Evolutionary conservation across 2,329 filamentous ascomycete species (phyloP).

Genomic region (Pyricularia grisea): DNA sequence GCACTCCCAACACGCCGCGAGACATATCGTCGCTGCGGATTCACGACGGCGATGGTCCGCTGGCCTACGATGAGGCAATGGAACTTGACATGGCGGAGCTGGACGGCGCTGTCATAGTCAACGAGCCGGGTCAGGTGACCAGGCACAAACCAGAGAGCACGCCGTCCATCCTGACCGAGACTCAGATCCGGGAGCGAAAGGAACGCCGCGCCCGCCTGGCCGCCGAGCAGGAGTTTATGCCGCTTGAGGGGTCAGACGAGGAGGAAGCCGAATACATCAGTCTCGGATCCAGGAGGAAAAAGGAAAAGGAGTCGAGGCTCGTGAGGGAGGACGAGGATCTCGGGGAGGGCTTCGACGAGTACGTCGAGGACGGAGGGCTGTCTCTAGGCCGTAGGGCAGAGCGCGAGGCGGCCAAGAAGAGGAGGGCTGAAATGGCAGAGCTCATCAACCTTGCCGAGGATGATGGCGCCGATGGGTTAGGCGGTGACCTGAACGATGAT

Average conservation of each 20-base stretch:
- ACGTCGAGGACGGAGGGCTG: slow-evolving; percentile 75
- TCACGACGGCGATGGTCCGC: slow-evolving; percentile 22
- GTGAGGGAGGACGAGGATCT: slow-evolving; percentile 84
- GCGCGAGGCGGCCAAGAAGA: slow-evolving; percentile 54
- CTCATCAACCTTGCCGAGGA: slow-evolving; percentile 75
- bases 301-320: slow-evolving; percentile 64
- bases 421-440: slow-evolving; percentile 70
- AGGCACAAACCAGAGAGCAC: slow-evolving; percentile 9
- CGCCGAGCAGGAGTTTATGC: slow-evolving; percentile 56
- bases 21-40: slow-evolving; percentile 38
- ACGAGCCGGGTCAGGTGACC: slow-evolving; percentile 24
- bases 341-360: slow-evolving; percentile 88
- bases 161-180: slow-evolving; percentile 60
- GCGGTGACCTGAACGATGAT: slow-evolving; percentile 51
- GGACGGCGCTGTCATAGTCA: slow-evolving; percentile 55
- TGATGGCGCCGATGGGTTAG: slow-evolving; percentile 46
- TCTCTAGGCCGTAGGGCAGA: slow-evolving; percentile 72
- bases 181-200: slow-evolving; percentile 86
- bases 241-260: slow-evolving; percentile 49
- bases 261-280: slow-evolving; percentile 22
- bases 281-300: slow-evolving; percentile 33
- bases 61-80: slow-evolving; percentile 37
- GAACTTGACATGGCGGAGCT: slow-evolving; percentile 50
- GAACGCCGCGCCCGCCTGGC: slow-evolving; percentile 76
- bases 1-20: slow-evolving; percentile 74